Conservation (phyloP, 192 early-diverging fungal species). For the Thoreauomyces humboldtii region DNA sequence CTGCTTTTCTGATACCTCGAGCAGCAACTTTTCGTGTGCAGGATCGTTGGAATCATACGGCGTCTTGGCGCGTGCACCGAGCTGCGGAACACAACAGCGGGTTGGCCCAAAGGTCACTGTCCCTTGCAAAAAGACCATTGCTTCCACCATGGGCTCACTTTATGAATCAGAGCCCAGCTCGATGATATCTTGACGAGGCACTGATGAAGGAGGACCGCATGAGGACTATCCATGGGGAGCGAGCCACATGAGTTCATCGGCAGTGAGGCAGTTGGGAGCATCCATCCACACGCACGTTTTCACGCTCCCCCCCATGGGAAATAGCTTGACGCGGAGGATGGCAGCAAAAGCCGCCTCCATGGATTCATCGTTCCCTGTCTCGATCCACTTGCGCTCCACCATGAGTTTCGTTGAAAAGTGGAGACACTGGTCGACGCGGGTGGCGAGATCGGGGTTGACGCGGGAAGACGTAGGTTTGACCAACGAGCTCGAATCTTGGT, state of each 20-base stretch:
- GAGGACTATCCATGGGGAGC: constrained; percentile 49
- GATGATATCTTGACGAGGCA: constrained; percentile 49
- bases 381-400: constrained; percentile 28
- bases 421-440: not conserved
- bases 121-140: no score
- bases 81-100: not conserved
- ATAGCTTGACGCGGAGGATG: constrained; percentile 59
- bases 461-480: not conserved
- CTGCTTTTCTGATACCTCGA: constrained; percentile 39
- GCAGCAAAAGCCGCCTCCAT: constrained; percentile 45
- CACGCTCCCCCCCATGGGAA: constrained; percentile 44
- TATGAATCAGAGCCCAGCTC: constrained; percentile 52
- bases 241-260: no score
- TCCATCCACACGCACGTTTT: constrained; percentile 34
- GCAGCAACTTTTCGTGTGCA: constrained; percentile 59
- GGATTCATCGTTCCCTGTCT: constrained; percentile 29
- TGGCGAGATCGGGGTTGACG: not conserved
- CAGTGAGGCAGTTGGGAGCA: not conserved
- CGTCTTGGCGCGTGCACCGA: constrained; percentile 45
- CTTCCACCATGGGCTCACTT: no score
- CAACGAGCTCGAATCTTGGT: not conserved
- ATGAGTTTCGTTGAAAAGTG: not conserved
- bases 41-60: constrained; percentile 59
- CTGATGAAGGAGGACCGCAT: constrained; percentile 51
- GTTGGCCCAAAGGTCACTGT: not conserved